Base-by-base conservation (phyloP, 2,329 filamentous ascomycete species). In the Pseudocercospora fuligena region DNA sequence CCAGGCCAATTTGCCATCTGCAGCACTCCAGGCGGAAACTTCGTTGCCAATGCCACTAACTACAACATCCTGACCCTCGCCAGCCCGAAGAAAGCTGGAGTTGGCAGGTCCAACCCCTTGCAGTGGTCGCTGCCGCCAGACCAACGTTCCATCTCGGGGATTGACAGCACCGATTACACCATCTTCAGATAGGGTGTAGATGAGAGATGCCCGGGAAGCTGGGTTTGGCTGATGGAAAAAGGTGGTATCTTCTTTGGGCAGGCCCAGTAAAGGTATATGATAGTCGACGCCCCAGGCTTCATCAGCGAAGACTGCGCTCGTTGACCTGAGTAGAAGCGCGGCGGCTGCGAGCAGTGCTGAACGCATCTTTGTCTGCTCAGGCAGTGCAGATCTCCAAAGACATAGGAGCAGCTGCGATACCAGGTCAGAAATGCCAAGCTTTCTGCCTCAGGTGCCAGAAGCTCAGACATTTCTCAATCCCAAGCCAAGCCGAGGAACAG, bases 231-330 rank as follows among this genome's bases (percentile, higher is more conserved):
- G 90, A 82, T 97, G 93, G 87, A 98, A 98, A 86, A 98, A 96
- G 73, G 94, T 97, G 68, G 92, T 92, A 69, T 92, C 88, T 78
- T 88, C 84, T 78, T 91, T 90, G 63, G 95, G 93, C 43, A 92
- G 82, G 75, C 95, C 95, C 75, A 99, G 84, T 58, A 98, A 89
- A 71, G 92, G 88, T 82, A 97, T 89, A 81, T 98, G 94, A 82
- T 93, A 98, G 81, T 99, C 95, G 78, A 96, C 88, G 74, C 92
- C 87, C 82, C 90, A 94, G 72, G 96, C 93, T 80, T 99, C 94
- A 77, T 99, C 95, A 73, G 87, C 85, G 82, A 93, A 97, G 67
- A 98, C 88, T 71, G 93, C 92, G 75, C 81, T 78, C 60, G 87
- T 82, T 76, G 84, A 75, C 73, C 83, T 78, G 72, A 82, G 82